Base-by-base conservation (phyloP, 2,329 filamentous ascomycete genomes). In the Fusarium sp. region DNA sequence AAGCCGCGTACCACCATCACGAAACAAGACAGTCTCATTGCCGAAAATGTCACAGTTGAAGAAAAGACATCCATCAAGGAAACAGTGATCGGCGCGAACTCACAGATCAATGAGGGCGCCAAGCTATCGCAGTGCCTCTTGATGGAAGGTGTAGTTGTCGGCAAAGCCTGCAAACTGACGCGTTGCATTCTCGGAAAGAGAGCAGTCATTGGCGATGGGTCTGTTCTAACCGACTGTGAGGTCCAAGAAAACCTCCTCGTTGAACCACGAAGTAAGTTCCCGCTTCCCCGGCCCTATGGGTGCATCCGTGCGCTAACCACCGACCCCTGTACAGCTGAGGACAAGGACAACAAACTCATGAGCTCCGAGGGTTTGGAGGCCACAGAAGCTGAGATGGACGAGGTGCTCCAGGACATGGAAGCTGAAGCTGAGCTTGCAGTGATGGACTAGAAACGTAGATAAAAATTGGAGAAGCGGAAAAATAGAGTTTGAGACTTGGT, bases 31-130 rank as follows among this genome's bases (percentile, higher is more conserved):
- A 93, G 89, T 69, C 85, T 98, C 4, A 88, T 98, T 38, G 95
- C 89, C 2, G 92, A 95, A 60, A 98, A 98, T 75, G 94, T 97
- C 40, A 94, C 90, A 2, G 90, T 98, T 0, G 93, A 95, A 75
- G 93, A 95, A 73, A 95, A 95, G 78, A 91, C 89, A 24, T 92
- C 94, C n/a, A 92, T 99, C 81, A 98, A 97, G 79, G 94, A 97
- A 79, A 92, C 87, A 38, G 93, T 98, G 31, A 89, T 99, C 40
- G 96, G 96, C 4, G 89, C 93, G 6, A 94, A 93, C 73, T 97
- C 94, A 78, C 91, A 92, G 73, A 95, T 99, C 69, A 90, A 91
- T 66, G 90, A 91, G 71, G 94, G 94, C n/a, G 94, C 92, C 31
- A 92, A 94, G 70, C 81, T 99, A 44, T 90, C 89, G n/a, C 88